Evolutionary conservation across 2,329 filamentous ascomycete genomes (phyloP), one percentile per base, ranked within the genome.

Genomic region (Corniculantispora saksenae): DNA sequence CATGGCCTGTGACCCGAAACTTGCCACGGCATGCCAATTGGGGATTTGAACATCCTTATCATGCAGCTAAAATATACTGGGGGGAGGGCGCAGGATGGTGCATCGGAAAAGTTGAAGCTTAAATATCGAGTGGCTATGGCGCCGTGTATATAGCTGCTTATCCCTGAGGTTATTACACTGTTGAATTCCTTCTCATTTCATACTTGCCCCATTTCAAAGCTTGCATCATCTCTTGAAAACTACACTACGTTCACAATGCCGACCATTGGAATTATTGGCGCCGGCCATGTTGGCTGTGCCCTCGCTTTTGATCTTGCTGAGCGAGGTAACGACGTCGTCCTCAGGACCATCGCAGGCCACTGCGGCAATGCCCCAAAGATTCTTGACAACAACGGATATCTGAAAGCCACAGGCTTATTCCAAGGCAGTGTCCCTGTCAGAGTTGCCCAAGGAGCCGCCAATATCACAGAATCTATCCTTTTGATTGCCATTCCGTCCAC

Each of bases 201-300:
- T n/a, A n/a, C n/a, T n/a, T n/a, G n/a, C n/a, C n/a, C n/a, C n/a
- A n/a, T n/a, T n/a, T n/a, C n/a, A n/a, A n/a, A n/a, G n/a, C n/a
- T n/a, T n/a, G n/a, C n/a, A n/a, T n/a, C n/a, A n/a, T n/a, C n/a
- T n/a, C n/a, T n/a, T n/a, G n/a, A n/a, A n/a, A n/a, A n/a, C n/a
- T 32, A 32, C 32, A 32, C 32, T 32, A 32, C 10, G 10, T 10
- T 51, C 23, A 51, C 2, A 19, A 62, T 48, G 60, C 0, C 38
- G 6, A 35, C 1, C 12, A 40, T 66, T 48, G 58, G 58, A 9
- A 66, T 68, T 35, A 60, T 67, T 45, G 62, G 67, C 3, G 67
- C 67, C n/a, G 67, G 67, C 12, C 65, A 68, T 32, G 67, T 63
- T 25, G 67, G 67, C 0, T 68, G 65, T 45, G 67, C 67, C 7